Evolutionary conservation across 208 protist species (phyloP).

Genomic region (Leishmania martiniquensis): DNA sequence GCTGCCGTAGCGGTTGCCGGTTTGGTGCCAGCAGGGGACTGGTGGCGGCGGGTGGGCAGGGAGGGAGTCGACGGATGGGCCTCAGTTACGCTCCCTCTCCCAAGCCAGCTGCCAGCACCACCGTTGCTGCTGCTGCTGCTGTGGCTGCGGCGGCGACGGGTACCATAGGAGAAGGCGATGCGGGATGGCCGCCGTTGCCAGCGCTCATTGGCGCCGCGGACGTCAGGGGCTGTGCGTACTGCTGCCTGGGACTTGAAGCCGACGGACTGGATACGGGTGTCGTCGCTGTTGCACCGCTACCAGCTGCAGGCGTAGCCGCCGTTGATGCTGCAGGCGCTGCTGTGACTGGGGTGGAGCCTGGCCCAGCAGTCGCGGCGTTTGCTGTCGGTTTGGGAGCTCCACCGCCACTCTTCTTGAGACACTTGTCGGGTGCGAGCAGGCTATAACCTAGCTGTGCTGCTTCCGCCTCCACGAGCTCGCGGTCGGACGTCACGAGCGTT

Average conservation of each 20-base stretch:
- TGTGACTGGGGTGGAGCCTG: not conserved
- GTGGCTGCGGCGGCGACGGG: not conserved
- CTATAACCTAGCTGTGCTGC: constrained; percentile 58
- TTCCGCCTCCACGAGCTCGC: constrained; percentile 68
- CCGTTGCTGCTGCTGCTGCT: not conserved
- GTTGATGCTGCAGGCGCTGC: not conserved
- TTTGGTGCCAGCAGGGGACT: no score
- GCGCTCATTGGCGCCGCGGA: not conserved
- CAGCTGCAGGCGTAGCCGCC: not conserved
- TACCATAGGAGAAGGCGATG: not conserved
- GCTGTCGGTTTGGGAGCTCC: not conserved
- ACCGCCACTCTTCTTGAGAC: constrained; percentile 13
- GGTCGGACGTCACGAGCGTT: constrained; percentile 57
- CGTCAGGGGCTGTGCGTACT: not conserved
- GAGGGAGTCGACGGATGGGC: not conserved
- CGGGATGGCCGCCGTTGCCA: not conserved
- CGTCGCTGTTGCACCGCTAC: not conserved
- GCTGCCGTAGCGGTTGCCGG: not conserved
- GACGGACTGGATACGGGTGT: not conserved
- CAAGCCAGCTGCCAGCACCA: not conserved
- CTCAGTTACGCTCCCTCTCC: not conserved
- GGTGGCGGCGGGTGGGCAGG: not conserved
- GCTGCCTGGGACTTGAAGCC: not conserved
- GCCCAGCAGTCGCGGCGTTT: not conserved
- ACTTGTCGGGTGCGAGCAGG: constrained; percentile 56